phyloP scores from a whole-genome alignment of 2,329 filamentous ascomycete species.

The Dothidotthia symphoricarpi region DNA sequence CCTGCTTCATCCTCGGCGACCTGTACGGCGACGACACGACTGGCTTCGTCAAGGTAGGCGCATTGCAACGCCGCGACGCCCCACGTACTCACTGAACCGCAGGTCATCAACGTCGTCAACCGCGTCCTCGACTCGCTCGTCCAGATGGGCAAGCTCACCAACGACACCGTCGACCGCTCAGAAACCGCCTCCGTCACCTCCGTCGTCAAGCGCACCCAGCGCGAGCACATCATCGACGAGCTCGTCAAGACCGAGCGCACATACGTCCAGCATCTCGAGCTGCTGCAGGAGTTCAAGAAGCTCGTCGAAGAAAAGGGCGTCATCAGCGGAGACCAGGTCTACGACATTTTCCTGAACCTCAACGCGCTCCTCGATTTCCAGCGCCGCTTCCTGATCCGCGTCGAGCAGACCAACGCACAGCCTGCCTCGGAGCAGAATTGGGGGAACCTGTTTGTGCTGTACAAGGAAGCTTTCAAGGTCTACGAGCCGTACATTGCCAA shows the following conservation, averaged over 20 bases:
- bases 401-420: conserved; percentile 91
- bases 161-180: conserved; percentile 44
- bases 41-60: conserved; percentile 83
- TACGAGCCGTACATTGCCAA: conserved; percentile 98
- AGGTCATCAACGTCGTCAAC: conserved; percentile 90
- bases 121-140: conserved; percentile 85
- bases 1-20: conserved; percentile 90
- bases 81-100: conserved; percentile 8
- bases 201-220: conserved; percentile 62
- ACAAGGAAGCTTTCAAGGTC: conserved; percentile 84
- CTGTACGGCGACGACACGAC: conserved; percentile 92
- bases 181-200: conserved; percentile 49
- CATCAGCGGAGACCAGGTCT: conserved; percentile 83
- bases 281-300: conserved; percentile 88
- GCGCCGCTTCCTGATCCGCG: conserved; percentile 87
- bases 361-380: conserved; percentile 95
- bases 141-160: conserved; percentile 66
- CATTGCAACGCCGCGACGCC: too few relatives aligned
- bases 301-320: conserved; percentile 82
- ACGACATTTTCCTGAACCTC: conserved; percentile 95
- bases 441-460: conserved; percentile 85
- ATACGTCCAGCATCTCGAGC: conserved; percentile 95
- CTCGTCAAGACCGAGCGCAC: conserved; percentile 93
- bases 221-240: conserved; percentile 88
- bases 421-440: conserved; percentile 77